Conservation (phyloP, 345 rosid species). For the Jatropha curcas region DNA sequence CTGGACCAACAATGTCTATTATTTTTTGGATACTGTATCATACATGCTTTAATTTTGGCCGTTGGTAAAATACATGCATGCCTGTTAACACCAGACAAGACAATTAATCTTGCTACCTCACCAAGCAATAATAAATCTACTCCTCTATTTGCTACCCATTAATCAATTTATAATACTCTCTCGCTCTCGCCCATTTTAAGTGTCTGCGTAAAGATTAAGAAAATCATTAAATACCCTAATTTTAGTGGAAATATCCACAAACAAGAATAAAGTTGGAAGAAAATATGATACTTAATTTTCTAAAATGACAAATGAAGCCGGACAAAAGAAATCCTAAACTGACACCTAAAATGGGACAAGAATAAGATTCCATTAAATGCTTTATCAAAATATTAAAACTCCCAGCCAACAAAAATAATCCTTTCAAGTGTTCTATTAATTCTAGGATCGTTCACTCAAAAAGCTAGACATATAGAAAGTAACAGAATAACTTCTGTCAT, state of each 20-base stretch:
- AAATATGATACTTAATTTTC: no score
- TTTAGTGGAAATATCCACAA: no score
- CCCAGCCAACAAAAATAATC: background rate
- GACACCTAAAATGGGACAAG: no score
- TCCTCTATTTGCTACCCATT: background rate
- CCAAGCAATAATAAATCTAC: background rate
- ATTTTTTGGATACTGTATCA: background rate
- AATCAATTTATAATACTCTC: background rate
- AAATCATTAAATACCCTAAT: no score
- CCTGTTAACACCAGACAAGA: background rate
- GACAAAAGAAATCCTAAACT: no score
- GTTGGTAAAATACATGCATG: background rate
- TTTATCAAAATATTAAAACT: background rate
- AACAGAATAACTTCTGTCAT: background rate
- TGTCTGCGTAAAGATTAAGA: no score
- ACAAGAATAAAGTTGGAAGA: no score
- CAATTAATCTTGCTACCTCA: background rate
- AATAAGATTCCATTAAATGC: constrained; percentile 1
- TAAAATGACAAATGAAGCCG: no score
- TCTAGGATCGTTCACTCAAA: background rate
- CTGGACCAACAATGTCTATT: background rate
- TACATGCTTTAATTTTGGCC: background rate
- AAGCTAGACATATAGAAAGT: background rate
- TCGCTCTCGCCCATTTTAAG: no score
- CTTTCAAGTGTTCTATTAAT: background rate